Evolutionary conservation across 2,329 filamentous ascomycete genomes (phyloP).

Genomic region (Calycina marina): DNA sequence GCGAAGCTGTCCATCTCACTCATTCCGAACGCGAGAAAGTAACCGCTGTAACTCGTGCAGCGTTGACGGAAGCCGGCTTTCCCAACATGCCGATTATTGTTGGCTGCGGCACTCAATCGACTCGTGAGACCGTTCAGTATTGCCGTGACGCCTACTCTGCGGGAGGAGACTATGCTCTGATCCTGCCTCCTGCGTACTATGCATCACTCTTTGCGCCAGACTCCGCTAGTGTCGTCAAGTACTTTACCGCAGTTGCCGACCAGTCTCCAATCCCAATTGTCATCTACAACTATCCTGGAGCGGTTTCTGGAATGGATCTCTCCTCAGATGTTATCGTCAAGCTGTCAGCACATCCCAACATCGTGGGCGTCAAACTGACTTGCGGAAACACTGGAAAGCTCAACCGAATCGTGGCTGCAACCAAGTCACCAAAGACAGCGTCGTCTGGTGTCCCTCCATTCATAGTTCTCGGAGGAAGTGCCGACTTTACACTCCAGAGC

Average conservation of each 20-base stretch:
- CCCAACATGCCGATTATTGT: constrained; percentile 47
- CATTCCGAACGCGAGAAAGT: constrained; percentile 45
- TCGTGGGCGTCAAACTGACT: constrained; percentile 82
- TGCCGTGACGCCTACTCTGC: constrained; percentile 46
- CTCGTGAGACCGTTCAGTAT: constrained; percentile 48
- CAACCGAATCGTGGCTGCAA: constrained; percentile 38
- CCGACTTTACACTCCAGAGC: constrained; percentile 60
- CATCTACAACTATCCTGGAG: constrained; percentile 85
- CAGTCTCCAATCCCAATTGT: constrained; percentile 62
- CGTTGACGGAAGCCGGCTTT: constrained; percentile 43
- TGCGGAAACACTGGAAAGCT: constrained; percentile 63
- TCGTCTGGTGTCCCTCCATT: constrained; percentile 30
- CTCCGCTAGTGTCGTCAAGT: constrained; percentile 38
- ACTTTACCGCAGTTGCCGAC: constrained; percentile 47
- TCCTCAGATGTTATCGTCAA: constrained; percentile 75
- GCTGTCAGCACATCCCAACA: constrained; percentile 68
- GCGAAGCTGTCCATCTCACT: constrained; percentile 51
- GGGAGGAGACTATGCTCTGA: constrained; percentile 52
- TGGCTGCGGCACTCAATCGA: constrained; percentile 50
- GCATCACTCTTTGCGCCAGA: constrained; percentile 40
- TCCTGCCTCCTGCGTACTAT: constrained; percentile 57
- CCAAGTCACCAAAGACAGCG: constrained; percentile 34
- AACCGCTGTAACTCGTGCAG: constrained; percentile 42
- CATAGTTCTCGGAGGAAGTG: constrained; percentile 57
- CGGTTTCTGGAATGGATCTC: constrained; percentile 76